Percentiles rank a stretch among this genome's conserved stretches.
phyloP scores from a whole-genome alignment of 176 grass and related monocot species.

The Ensete glaucum region DNA sequence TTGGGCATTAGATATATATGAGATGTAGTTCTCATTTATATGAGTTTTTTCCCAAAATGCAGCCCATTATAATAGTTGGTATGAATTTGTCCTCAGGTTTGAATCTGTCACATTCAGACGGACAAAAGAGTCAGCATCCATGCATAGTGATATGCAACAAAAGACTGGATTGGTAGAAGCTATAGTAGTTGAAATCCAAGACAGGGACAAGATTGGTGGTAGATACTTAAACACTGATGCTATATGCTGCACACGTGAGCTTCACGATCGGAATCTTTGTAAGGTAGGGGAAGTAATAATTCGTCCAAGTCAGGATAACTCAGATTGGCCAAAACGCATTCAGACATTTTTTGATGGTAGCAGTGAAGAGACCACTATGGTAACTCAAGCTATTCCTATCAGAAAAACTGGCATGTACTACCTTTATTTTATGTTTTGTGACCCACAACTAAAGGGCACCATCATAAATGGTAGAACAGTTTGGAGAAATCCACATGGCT shows the following conservation, averaged over 20 bases:
- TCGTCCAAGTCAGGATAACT: slow-evolving; percentile 68
- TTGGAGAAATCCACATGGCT: slow-evolving; percentile 96
- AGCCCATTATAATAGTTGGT: neutral
- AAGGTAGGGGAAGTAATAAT: slow-evolving; percentile 94
- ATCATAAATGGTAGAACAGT: slow-evolving; percentile 84
- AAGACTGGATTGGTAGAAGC: slow-evolving; percentile 91
- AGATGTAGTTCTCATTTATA: neutral
- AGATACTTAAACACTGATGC: slow-evolving; percentile 74
- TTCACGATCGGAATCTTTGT: slow-evolving; percentile 53
- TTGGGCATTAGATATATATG: neutral
- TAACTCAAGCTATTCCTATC: slow-evolving; percentile 44
- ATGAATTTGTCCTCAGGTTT: slow-evolving; percentile 53
- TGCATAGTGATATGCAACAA: slow-evolving; percentile 76
- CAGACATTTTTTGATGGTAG: slow-evolving; percentile 87
- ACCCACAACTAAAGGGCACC: slow-evolving; percentile 69
- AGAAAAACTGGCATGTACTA: slow-evolving; percentile 98
- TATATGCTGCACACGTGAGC: slow-evolving; percentile 82
- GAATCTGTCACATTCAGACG: slow-evolving; percentile 68
- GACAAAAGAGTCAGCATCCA: slow-evolving; percentile 51
- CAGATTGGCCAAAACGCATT: slow-evolving; percentile 77
- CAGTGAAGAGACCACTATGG: slow-evolving; percentile 58
- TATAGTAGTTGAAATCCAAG: slow-evolving; percentile 93
- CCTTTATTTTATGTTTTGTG: slow-evolving; percentile 98
- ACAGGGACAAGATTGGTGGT: slow-evolving; percentile 92
- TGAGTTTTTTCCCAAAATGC: neutral